A percentile compares a stretch with the other conserved stretches of the same genome.
Evolutionary conservation across 129 eudicot species (phyloP).

Genomic region (Heracleum sosnowskyi): DNA sequence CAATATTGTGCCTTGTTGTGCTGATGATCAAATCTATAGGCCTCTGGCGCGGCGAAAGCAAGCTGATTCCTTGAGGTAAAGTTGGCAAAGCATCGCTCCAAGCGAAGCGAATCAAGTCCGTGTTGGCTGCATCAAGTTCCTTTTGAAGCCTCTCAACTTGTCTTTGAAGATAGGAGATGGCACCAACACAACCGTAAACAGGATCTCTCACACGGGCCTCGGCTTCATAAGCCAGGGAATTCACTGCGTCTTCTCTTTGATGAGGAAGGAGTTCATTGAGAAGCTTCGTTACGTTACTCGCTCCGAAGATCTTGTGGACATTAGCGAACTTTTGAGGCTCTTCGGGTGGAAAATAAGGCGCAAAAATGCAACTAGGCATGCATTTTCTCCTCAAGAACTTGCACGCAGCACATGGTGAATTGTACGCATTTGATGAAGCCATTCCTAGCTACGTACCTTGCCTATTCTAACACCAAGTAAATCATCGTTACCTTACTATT

Average conservation of each 20-base stretch:
- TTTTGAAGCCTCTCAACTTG: constrained; percentile 10
- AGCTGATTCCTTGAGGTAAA: not conserved
- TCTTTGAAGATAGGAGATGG: constrained; percentile 7
- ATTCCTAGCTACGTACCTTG: not conserved
- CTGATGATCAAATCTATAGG: constrained; percentile 3
- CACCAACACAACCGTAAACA: constrained; percentile 9
- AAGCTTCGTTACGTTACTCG: constrained; percentile 7
- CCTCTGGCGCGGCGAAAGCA: not conserved
- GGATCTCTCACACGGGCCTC: constrained; percentile 13
- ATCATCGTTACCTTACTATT: not conserved
- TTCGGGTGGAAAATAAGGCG: constrained; percentile 11
- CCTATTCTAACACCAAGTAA: not conserved
- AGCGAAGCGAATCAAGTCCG: not conserved
- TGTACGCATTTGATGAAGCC: constrained; percentile 8
- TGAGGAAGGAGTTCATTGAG: constrained; percentile 7
- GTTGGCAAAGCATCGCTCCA: not conserved
- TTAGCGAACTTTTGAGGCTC: constrained; percentile 11
- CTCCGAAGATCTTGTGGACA: constrained; percentile 11
- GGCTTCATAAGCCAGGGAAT: constrained; percentile 8
- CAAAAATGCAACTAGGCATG: constrained; percentile 10
- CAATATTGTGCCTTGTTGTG: not conserved
- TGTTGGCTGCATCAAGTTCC: constrained; percentile 7
- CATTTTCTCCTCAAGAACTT: constrained; percentile 14
- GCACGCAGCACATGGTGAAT: constrained; percentile 11
- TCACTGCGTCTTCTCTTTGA: constrained; percentile 11